Evolutionary conservation across 257 asterid genomes (phyloP), one percentile per base, ranked within the genome.

Genomic region (Mentha longifolia): DNA sequence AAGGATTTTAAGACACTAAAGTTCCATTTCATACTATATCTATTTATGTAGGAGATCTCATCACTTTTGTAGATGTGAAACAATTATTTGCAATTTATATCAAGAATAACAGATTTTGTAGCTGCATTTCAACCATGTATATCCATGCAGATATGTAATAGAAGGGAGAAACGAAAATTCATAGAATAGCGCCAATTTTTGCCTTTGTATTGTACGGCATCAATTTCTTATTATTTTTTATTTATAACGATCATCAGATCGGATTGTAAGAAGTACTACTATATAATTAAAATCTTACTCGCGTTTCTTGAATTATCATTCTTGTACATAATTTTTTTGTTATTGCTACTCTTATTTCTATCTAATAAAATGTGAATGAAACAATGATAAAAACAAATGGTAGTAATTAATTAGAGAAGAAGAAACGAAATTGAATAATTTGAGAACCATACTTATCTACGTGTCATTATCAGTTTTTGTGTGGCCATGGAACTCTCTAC

Each of bases 1-100:
- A 86, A 80, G 97, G 97, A 76, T 85, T 85, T 74, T 94, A 86
- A 84, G 62, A 33, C 37, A 0, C 68, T 37, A 1, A 14, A 12
- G n/a, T 42, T 47, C 25, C 55, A n/a, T n/a, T 30, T 46, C 50
- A 59, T 57, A 28, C 8, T 35, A 35, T 28, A 28, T 28, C 31
- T 28, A 28, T 28, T 1, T 28, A 28, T 5, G 39, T 35, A 35
- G 5, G 39, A 35, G 9, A 35, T 35, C 39, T 35, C 39, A 35
- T 35, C 39, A 35, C 39, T 35, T 7, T 35, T 5, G 39, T 5
- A 2, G 47, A 42, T 6, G 3, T 1, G 47, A 9, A 42, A 42
- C 4, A 0, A 6, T 42, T 1, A 42, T 42, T 9, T 9, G 47
- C 47, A 9, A 7, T 9, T 39, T 39, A 1, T 45, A 9, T 66